phyloP scores from a whole-genome alignment of 331 rosid species.

The Cydonia oblonga region DNA sequence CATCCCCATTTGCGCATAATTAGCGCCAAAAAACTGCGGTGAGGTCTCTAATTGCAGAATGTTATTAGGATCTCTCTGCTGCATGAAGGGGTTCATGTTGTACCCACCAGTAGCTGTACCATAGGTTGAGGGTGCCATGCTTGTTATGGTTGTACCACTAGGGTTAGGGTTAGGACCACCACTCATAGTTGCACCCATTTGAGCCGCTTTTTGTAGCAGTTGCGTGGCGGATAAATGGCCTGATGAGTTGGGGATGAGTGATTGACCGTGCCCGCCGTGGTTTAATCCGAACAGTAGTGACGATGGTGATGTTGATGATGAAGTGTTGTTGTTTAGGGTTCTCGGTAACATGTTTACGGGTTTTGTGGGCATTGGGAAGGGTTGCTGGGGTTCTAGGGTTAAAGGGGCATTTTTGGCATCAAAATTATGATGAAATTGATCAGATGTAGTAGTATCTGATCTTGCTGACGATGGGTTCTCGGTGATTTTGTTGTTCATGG shows the following conservation, averaged over 20 bases:
- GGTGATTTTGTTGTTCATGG: constrained; percentile 5
- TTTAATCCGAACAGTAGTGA: neutral
- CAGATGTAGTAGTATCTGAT: neutral
- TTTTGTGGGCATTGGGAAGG: constrained; percentile 23
- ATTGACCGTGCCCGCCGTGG: neutral
- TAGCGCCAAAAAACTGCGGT: constrained; percentile 16
- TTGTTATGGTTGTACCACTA: neutral
- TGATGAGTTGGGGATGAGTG: neutral
- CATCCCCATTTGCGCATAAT: constrained; percentile 30
- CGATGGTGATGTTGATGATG: neutral
- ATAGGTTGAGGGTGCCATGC: constrained; percentile 49
- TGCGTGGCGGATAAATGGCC: constrained; percentile 78
- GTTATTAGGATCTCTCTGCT: neutral
- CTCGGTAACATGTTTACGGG: constrained; percentile 15
- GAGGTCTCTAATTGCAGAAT: neutral
- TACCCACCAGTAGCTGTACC: constrained; percentile 3
- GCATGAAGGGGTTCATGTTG: constrained; percentile 36
- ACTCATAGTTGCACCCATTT: constrained; percentile 58
- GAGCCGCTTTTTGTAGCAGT: constrained; percentile 11
- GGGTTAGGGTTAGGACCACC: neutral
- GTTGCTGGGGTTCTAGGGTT: constrained; percentile 27
- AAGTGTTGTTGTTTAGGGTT: neutral
- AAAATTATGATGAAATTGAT: constrained; percentile 14
- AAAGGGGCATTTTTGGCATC: constrained; percentile 26
- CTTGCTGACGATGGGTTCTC: constrained; percentile 19